Evolutionary conservation across 108 stramenopile species (phyloP).

Genomic region (Nannochloropsis gaditana): DNA sequence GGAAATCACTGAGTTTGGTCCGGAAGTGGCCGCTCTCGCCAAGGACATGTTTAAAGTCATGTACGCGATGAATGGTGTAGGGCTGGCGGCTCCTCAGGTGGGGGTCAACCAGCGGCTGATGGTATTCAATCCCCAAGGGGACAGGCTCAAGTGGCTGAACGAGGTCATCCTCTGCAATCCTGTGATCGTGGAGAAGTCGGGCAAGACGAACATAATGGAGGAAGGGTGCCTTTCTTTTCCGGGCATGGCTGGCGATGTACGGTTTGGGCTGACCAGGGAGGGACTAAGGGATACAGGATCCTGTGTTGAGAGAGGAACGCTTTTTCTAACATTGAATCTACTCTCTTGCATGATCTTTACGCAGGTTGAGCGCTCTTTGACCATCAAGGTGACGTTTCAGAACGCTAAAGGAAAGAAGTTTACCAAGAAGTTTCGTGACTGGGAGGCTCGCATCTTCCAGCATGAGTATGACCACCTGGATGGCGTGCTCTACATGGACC

Average conservation of each 20-base stretch:
- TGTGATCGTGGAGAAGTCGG: constrained; percentile 55
- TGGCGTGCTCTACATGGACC: constrained; percentile 52
- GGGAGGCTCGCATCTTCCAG: constrained; percentile 85
- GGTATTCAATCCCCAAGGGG: constrained; percentile 86
- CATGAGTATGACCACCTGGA: constrained; percentile 97
- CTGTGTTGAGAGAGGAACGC: too few species aligned
- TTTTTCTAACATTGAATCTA: too few species aligned
- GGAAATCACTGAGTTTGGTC: constrained; percentile 63
- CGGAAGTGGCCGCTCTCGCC: constrained; percentile 64
- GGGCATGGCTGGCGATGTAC: constrained; percentile 73
- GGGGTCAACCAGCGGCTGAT: constrained; percentile 81
- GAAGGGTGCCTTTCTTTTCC: constrained; percentile 92
- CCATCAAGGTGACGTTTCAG: constrained; percentile 84
- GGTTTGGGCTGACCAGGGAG: constrained; percentile 24
- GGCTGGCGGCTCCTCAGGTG: constrained; percentile 71
- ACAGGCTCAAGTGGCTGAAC: constrained; percentile 64
- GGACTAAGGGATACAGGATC: neutral
- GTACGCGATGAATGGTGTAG: constrained; percentile 88
- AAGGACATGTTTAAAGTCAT: constrained; percentile 89
- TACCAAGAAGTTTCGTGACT: constrained; percentile 74
- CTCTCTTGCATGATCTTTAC: neutral
- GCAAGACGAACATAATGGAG: constrained; percentile 60
- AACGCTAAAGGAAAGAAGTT: constrained; percentile 72
- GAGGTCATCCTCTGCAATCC: constrained; percentile 81
- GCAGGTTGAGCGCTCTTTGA: constrained; percentile 56